Evolutionary conservation across 1,284 basidiomycete species (phyloP), one percentile per base, ranked within the genome.

Genomic region (Trichosporon asahii): DNA sequence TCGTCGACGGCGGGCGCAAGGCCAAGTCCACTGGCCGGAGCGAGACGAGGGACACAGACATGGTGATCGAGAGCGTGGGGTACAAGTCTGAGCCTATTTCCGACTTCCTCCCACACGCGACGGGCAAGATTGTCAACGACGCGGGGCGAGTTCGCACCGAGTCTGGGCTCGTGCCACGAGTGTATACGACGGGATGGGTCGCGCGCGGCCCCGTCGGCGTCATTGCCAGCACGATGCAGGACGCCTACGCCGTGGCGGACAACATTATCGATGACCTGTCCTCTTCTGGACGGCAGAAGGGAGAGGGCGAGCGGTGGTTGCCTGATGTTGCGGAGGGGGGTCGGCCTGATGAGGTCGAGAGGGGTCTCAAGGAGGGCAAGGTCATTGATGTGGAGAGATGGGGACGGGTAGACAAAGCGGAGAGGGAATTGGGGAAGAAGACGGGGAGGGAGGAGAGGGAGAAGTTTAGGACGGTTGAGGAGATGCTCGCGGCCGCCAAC

Each of bases 151-250:
- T 86, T 8, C 71, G 80, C 0, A 77, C 77, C 46, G 77, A 75
- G 8, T 71, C 75, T 5, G 82, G 80, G 4, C 67, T 75, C 23
- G 73, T 87, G 2, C 86, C 86, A 29, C 90, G 90, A 46, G 86
- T 94, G n/a, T 98, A 98, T 79, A 91, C 93, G 1, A 91, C 93
- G 0, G 96, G 96, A 2, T 99, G 97, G 97, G 90, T 94, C 0
- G 91, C 94, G 0, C 89, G 89, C 12, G 97, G 96, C 25, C 95
- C 96, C 0, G 90, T 89, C 61, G 96, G 97, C 5, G 95, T 99
- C 14, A 88, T 99, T 63, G 95, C 94, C 0, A 88, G 90, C 18
- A 98, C 97, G 27, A 95, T 99, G 94, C 89, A 94, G 82, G 89
- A 98, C 80, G 93, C 96, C 18, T 95, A 95, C 78, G 85, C 82